phyloP scores from a whole-genome alignment of 352 stramenopile species.

The Pythium graminicola region DNA sequence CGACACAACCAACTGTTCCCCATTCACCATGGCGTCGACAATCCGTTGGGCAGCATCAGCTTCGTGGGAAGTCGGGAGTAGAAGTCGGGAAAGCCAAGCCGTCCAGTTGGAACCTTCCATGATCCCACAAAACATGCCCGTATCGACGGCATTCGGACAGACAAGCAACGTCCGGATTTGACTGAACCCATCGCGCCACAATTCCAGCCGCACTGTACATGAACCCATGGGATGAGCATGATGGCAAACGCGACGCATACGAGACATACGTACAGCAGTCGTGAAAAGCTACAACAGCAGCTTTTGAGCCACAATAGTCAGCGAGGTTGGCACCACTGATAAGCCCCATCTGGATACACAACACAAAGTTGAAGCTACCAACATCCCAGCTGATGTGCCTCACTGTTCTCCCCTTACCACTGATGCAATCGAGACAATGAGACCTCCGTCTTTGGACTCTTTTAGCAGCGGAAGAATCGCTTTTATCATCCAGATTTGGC shows the following conservation, averaged over 20 bases:
- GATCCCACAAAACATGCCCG: slow-evolving; percentile 69
- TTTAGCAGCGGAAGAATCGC: slow-evolving; percentile 60
- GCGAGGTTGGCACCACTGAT: slow-evolving; percentile 48
- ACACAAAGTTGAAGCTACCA: too few relatives aligned
- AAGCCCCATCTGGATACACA: slow-evolving; percentile 59
- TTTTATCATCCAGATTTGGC: slow-evolving; percentile 72
- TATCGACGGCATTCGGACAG: slow-evolving; percentile 64
- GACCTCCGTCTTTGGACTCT: slow-evolving; percentile 18
- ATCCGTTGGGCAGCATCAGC: slow-evolving; percentile 47
- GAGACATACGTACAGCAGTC: slow-evolving; percentile 48
- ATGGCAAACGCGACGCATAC: not conserved
- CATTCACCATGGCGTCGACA: slow-evolving; percentile 39
- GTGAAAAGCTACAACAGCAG: slow-evolving; percentile 64
- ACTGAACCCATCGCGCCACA: slow-evolving; percentile 46
- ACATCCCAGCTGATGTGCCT: not conserved
- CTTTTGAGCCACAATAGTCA: slow-evolving; percentile 80
- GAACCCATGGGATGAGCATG: too few relatives aligned
- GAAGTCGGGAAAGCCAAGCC: slow-evolving; percentile 27
- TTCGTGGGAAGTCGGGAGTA: slow-evolving; percentile 49
- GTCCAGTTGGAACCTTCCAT: slow-evolving; percentile 36
- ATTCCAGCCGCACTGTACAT: slow-evolving; percentile 64
- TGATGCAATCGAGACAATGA: slow-evolving; percentile 73
- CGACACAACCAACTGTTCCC: slow-evolving; percentile 57
- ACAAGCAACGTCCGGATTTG: slow-evolving; percentile 68
- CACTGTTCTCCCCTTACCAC: slow-evolving; percentile 33